These are phyloP conservation scores for Paulownia fortunei DNA, from an alignment of 257 asterid genomes.

Conservation along the genomic window DNA sequence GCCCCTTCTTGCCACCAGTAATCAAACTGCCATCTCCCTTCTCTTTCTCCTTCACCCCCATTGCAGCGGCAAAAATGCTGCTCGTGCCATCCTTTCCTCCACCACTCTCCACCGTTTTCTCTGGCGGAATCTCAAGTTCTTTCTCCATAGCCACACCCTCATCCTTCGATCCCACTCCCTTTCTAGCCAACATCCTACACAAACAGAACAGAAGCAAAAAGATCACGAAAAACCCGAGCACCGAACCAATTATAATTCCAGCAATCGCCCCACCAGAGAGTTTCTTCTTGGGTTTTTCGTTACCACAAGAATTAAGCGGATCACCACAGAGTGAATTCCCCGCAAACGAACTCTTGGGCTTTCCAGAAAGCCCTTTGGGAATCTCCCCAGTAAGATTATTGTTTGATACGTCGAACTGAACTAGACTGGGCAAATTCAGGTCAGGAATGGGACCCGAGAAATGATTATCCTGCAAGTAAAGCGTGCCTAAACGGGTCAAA, in stretches of 20 bases:
- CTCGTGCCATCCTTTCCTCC: conserved; percentile 41
- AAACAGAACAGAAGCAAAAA: conserved; percentile 56
- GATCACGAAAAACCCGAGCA: conserved; percentile 55
- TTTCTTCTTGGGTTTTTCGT: conserved; percentile 50
- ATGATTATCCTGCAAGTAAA: conserved; percentile 64
- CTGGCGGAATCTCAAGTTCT: conserved; percentile 53
- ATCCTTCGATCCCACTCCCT: conserved; percentile 42
- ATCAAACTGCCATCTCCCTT: conserved; percentile 35
- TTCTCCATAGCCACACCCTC: conserved; percentile 43
- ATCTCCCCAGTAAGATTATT: conserved; percentile 70
- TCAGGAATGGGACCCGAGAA: conserved; percentile 78
- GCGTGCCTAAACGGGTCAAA: conserved; percentile 77
- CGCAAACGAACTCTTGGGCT: conserved; percentile 54
- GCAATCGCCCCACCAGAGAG: conserved; percentile 93
- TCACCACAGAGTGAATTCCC: conserved; percentile 83
- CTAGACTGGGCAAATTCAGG: conserved; percentile 52
- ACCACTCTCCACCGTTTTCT: conserved; percentile 33
- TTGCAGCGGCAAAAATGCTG: conserved; percentile 53
- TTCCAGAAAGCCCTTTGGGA: conserved; percentile 58
- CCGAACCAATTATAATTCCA: conserved; percentile 78
- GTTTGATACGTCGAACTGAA: conserved; percentile 72
- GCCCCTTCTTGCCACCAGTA: conserved; percentile 52
- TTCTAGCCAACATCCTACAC: conserved; percentile 48
- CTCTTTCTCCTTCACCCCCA: conserved; percentile 50
- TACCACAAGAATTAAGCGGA: conserved; percentile 63